These are phyloP conservation scores for Diaporthe australafricana DNA, from an alignment of 2,329 filamentous ascomycete species.

Conservation along the genomic window DNA sequence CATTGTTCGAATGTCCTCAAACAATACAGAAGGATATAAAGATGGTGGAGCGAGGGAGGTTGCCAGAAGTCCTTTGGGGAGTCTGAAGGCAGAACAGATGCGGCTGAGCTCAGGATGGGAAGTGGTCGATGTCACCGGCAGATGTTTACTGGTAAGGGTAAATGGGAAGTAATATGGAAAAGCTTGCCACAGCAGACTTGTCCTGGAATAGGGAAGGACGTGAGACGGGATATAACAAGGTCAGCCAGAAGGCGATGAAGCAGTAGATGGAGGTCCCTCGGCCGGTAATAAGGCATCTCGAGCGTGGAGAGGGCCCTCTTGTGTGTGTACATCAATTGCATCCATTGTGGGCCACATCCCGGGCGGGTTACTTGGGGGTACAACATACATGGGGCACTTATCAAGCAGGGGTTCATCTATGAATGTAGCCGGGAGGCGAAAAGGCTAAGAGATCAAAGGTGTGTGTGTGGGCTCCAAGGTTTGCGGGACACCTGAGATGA, in stretches of 20 bases:
- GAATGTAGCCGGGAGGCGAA: conserved; percentile 36
- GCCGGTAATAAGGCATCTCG: conserved; percentile 26
- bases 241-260: conserved; percentile 29
- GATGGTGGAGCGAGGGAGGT: neutral
- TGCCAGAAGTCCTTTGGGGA: conserved; percentile 34
- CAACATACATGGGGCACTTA: conserved; percentile 37
- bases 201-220: conserved; percentile 47
- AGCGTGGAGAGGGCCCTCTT: conserved; percentile 15
- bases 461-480: conserved; percentile 34
- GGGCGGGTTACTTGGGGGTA: conserved; percentile 34
- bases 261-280: conserved; percentile 30
- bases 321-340: conserved; percentile 24
- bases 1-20: conserved; percentile 50
- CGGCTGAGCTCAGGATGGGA: conserved; percentile 40
- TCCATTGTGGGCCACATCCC: conserved; percentile 28
- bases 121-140: conserved; percentile 44
- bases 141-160: conserved; percentile 54
- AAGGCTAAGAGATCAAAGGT: conserved; percentile 37
- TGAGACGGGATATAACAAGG: conserved; percentile 47
- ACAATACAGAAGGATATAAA: conserved; percentile 29
- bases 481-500: conserved; percentile 34
- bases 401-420: conserved; percentile 33
- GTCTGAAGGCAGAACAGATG: conserved; percentile 37
- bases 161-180: conserved; percentile 56
- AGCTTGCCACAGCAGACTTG: conserved; percentile 41